These are phyloP conservation scores for Carex littledalei DNA, from an alignment of 176 grass and related monocot species.

Conservation along the genomic window DNA sequence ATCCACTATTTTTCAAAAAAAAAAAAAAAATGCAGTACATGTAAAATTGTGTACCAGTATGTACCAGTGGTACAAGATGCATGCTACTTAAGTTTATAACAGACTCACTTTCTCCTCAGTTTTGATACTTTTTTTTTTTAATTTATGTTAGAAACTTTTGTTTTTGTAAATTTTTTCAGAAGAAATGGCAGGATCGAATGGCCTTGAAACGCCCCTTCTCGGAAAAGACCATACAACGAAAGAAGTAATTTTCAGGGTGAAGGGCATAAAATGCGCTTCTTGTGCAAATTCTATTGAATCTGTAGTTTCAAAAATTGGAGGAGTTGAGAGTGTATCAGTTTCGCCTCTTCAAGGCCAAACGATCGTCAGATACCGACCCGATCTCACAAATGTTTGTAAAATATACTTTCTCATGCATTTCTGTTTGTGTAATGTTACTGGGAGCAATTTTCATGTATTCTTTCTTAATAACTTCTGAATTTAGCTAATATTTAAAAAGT, in stretches of 20 bases:
- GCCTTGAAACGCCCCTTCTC: constrained; percentile 66
- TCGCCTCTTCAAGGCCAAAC: constrained; percentile 60
- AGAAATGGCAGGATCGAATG: not conserved
- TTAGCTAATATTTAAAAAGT: not conserved
- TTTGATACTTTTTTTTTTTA: not conserved
- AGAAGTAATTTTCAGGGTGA: constrained; percentile 56
- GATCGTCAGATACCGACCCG: constrained; percentile 52
- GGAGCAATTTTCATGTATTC: not conserved
- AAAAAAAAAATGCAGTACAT: not conserved
- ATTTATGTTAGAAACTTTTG: not conserved
- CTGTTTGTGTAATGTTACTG: not conserved
- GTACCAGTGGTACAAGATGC: not conserved
- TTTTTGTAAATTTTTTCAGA: not conserved
- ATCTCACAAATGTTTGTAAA: constrained; percentile 63
- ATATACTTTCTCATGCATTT: not conserved
- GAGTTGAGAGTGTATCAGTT: constrained; percentile 77
- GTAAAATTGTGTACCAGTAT: not conserved
- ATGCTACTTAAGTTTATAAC: not conserved
- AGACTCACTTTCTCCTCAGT: not conserved
- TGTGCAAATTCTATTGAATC: constrained; percentile 71
- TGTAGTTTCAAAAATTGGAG: constrained; percentile 51
- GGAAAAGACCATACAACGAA: constrained; percentile 37
- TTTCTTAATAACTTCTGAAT: not conserved
- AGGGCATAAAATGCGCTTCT: constrained; percentile 72
- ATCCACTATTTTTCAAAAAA: no score